Conservation (phyloP, 352 stramenopile species). For the Phytopythium litorale region DNA sequence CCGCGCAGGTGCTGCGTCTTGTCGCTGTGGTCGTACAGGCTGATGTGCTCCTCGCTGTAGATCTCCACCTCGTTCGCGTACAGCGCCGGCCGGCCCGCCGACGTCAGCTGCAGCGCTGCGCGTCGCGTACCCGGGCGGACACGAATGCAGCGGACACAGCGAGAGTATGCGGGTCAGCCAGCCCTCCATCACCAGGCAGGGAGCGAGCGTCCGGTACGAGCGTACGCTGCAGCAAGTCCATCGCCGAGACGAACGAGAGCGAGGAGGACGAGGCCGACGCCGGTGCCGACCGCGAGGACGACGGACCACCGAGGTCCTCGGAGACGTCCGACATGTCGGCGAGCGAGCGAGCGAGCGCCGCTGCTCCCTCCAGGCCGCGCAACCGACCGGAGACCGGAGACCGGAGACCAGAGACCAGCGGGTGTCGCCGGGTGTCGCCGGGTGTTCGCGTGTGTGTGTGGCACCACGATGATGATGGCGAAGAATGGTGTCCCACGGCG, state of each 20-base stretch:
- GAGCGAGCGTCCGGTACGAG: background rate
- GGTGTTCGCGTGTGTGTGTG: too few species aligned
- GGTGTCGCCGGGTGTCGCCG: too few species aligned
- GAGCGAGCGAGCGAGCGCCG: too few species aligned
- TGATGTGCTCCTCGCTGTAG: constrained; percentile 83
- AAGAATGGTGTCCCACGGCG: too few species aligned
- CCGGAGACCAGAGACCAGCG: too few species aligned
- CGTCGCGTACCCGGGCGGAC: background rate
- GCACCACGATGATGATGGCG: too few species aligned
- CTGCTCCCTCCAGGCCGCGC: too few species aligned
- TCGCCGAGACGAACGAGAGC: constrained; percentile 7
- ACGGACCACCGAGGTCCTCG: background rate
- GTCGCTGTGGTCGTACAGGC: constrained; percentile 73
- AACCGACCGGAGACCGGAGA: too few species aligned
- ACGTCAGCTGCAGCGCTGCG: constrained; percentile 63
- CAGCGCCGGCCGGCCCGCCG: constrained; percentile 63
- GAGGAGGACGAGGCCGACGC: constrained; percentile 14
- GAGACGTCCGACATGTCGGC: background rate
- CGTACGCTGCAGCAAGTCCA: constrained; percentile 71
- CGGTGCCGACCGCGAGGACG: background rate
- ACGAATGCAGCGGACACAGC: background rate
- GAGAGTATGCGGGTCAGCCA: background rate
- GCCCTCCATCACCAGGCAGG: too few species aligned
- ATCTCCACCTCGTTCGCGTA: constrained; percentile 85
- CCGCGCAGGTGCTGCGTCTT: constrained; percentile 72